A percentile compares a stretch with the other conserved stretches of the same genome.
phyloP scores from a whole-genome alignment of 768 basidiomycete genomes.

The Boletus rubropictus region DNA sequence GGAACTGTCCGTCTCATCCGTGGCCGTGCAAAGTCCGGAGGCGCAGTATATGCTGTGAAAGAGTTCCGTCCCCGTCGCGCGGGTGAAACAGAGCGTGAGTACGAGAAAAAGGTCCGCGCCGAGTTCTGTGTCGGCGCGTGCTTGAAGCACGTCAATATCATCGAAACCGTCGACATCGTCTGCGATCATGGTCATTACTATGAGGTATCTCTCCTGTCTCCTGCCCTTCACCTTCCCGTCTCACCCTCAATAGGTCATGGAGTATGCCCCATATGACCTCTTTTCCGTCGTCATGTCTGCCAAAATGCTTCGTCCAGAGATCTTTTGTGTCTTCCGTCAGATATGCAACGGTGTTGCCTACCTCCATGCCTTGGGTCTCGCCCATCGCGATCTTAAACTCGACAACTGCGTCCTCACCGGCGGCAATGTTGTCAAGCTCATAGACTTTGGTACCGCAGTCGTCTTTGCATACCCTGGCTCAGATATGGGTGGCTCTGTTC shows the following conservation, averaged over 20 bases:
- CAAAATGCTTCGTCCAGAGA: constrained; percentile 96
- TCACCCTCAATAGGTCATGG: constrained; percentile 75
- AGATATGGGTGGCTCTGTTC: constrained; percentile 39
- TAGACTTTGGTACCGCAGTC: constrained; percentile 99
- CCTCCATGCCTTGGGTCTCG: constrained; percentile 94
- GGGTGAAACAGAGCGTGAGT: constrained; percentile 92
- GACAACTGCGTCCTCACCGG: constrained; percentile 99
- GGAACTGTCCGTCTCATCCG: constrained; percentile 97
- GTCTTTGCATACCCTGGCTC: constrained; percentile 99
- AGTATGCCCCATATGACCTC: constrained; percentile 96
- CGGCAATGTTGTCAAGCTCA: constrained; percentile 92
- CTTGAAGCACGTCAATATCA: constrained; percentile 92
- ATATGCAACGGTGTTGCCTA: constrained; percentile 98
- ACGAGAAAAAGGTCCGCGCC: constrained; percentile 98
- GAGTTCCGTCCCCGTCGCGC: constrained; percentile 88
- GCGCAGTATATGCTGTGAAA: constrained; percentile 89
- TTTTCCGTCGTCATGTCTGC: constrained; percentile 99
- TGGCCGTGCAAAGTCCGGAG: constrained; percentile 73
- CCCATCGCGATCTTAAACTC: constrained; percentile 97
- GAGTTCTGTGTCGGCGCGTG: constrained; percentile 97
- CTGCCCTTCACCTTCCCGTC: not conserved
- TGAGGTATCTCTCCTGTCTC: constrained; percentile 56
- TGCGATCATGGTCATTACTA: constrained; percentile 97
- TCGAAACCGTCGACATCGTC: constrained; percentile 97
- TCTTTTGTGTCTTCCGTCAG: constrained; percentile 98